Evolutionary conservation across 306 rosid species (phyloP).

Genomic region (Morella rubra): DNA sequence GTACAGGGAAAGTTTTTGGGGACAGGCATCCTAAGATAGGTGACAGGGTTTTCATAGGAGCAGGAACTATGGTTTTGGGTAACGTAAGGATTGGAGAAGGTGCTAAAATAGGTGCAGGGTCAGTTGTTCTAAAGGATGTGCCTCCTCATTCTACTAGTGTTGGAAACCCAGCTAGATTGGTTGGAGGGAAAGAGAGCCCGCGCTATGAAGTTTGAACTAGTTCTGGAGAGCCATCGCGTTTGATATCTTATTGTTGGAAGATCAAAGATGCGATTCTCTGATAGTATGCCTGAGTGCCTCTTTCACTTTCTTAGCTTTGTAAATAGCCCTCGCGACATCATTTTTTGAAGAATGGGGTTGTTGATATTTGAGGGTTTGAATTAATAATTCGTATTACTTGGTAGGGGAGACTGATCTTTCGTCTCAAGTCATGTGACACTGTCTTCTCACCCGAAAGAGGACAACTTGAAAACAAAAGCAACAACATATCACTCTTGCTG

Average conservation of each 20-base stretch:
- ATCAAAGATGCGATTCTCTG: not conserved
- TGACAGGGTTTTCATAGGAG: constrained; percentile 55
- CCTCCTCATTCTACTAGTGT: constrained; percentile 48
- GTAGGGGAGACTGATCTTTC: not conserved
- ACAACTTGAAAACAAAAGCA: not conserved
- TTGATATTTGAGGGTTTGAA: not conserved
- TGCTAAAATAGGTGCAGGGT: constrained; percentile 53
- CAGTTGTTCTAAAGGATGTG: constrained; percentile 54
- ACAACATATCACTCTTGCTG: not conserved
- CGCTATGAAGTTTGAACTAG: constrained; percentile 21
- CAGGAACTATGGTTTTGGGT: constrained; percentile 50
- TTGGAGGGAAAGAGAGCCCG: constrained; percentile 52
- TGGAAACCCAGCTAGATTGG: constrained; percentile 50
- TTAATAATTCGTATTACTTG: not conserved
- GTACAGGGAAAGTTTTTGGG: constrained; percentile 50
- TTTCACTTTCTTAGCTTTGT: not conserved
- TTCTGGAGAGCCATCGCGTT: not conserved
- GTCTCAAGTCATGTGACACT: not conserved
- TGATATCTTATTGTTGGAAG: no score
- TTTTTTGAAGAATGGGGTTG: not conserved
- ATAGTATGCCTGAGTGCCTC: not conserved
- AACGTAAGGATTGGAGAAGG: constrained; percentile 51
- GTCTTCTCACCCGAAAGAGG: not conserved
- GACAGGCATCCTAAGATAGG: constrained; percentile 64
- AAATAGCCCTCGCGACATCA: not conserved